Evolutionary conservation across 2,329 filamentous ascomycete genomes (phyloP).

Genomic region (Dothistroma septosporum): DNA sequence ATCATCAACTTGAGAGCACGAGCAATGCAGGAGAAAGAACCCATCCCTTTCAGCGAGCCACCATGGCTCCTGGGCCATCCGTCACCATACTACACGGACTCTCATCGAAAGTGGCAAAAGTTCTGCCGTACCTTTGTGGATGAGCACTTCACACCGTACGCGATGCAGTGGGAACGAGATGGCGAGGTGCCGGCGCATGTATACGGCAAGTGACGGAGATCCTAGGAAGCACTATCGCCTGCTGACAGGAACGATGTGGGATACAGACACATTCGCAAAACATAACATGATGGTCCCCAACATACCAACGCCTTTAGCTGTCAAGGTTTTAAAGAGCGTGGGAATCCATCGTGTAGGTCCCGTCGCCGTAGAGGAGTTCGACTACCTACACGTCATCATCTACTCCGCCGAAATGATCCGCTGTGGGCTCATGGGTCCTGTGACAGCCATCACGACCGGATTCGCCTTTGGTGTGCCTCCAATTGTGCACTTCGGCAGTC

Average conservation of each 20-base stretch:
- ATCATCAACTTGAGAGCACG: not conserved
- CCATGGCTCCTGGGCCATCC: constrained; percentile 73
- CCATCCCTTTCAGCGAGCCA: constrained; percentile 57
- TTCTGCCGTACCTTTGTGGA: constrained; percentile 71
- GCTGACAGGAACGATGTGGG: not conserved
- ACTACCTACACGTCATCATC: constrained; percentile 80
- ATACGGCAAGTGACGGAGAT: not conserved
- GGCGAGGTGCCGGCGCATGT: constrained; percentile 41
- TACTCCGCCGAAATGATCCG: constrained; percentile 67
- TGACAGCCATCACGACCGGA: constrained; percentile 75
- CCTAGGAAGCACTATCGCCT: not conserved
- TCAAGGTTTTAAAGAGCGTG: constrained; percentile 69
- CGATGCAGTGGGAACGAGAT: constrained; percentile 67
- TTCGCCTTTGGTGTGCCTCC: constrained; percentile 78
- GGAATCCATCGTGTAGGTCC: constrained; percentile 66
- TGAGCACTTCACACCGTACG: constrained; percentile 66
- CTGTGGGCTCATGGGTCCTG: constrained; percentile 75
- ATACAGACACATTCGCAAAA: constrained; percentile 58
- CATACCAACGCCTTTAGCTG: constrained; percentile 74
- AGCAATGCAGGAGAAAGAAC: not conserved
- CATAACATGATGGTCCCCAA: constrained; percentile 69
- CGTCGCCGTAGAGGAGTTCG: constrained; percentile 73
- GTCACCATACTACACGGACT: constrained; percentile 77
- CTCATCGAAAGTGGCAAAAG: constrained; percentile 63
- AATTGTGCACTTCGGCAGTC: constrained; percentile 69